A percentile compares a stretch with the other conserved stretches of the same genome.
phyloP scores from a whole-genome alignment of 1,139 yeast species.

The Candida sp. region DNA sequence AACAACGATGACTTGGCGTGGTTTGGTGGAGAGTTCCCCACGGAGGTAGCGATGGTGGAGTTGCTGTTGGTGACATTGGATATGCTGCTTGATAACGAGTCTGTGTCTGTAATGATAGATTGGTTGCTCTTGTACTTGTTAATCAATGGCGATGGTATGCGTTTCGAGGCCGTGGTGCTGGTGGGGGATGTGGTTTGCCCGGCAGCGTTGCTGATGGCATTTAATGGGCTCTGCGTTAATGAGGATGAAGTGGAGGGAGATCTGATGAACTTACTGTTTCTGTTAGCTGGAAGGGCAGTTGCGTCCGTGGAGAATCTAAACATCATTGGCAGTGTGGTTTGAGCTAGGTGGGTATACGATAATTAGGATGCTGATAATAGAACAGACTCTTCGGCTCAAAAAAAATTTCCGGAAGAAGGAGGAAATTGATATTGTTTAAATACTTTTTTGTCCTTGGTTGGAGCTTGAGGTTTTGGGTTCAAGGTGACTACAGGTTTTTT shows the following conservation, averaged over 20 bases:
- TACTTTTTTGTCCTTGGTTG: too few species aligned
- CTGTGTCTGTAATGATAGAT: background rate
- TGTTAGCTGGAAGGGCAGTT: background rate
- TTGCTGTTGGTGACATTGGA: background rate
- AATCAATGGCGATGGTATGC: background rate
- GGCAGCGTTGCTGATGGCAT: background rate
- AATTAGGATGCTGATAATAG: too few species aligned
- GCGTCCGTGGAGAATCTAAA: background rate
- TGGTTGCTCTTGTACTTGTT: slow-evolving; percentile 2
- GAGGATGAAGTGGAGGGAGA: background rate
- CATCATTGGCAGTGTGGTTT: background rate
- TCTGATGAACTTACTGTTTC: background rate
- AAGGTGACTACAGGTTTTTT: background rate
- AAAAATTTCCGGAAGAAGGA: too few species aligned
- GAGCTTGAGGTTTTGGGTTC: background rate
- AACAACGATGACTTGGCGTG: background rate
- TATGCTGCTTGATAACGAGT: background rate
- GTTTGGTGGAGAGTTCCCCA: background rate
- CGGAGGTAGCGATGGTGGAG: slow-evolving; percentile 3
- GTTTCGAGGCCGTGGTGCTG: background rate
- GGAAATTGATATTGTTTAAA: background rate
- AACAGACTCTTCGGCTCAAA: too few species aligned
- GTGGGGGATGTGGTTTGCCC: background rate
- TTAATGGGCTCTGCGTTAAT: background rate
- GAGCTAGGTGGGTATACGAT: background rate